Evolutionary conservation across 306 rosid species (phyloP).

Genomic region (Rubus idaeus): DNA sequence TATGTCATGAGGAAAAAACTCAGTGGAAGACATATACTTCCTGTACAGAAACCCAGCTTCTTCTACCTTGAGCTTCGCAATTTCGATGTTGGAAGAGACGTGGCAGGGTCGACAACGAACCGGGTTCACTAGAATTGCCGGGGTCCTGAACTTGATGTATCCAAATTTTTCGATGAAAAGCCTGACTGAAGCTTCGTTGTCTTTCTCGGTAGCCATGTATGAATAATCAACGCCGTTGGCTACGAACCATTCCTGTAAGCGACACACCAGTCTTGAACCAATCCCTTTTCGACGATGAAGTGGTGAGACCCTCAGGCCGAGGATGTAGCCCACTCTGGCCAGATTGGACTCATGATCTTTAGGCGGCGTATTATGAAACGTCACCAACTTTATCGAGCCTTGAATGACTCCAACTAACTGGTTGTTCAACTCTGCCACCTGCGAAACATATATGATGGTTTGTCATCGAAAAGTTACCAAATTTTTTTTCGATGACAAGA

Average conservation of each 20-base stretch:
- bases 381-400: slow-evolving; percentile 76
- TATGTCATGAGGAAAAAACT: slow-evolving; percentile 81
- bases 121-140: slow-evolving; percentile 72
- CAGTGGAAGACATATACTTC: slow-evolving; percentile 61
- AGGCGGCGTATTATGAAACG: slow-evolving; percentile 48
- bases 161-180: slow-evolving; percentile 60
- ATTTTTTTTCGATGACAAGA: slow-evolving; percentile 1
- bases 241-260: slow-evolving; percentile 74
- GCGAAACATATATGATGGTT: slow-evolving; percentile 6
- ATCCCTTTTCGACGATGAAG: slow-evolving; percentile 62
- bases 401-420: slow-evolving; percentile 83
- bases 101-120: slow-evolving; percentile 42
- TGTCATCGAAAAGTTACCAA: not conserved
- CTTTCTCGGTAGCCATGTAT: slow-evolving; percentile 85
- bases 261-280: slow-evolving; percentile 59
- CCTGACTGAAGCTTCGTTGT: slow-evolving; percentile 64
- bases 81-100: slow-evolving; percentile 50
- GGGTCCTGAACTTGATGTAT: slow-evolving; percentile 67
- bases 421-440: slow-evolving; percentile 74
- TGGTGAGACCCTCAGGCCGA: slow-evolving; percentile 75
- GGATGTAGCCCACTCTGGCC: slow-evolving; percentile 74
- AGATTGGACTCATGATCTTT: slow-evolving; percentile 21
- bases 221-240: slow-evolving; percentile 70
- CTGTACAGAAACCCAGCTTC: slow-evolving; percentile 71
- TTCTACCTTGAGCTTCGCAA: slow-evolving; percentile 56